Evolutionary conservation across 1,284 basidiomycete genomes (phyloP).

Genomic region (Ustilago nuda): DNA sequence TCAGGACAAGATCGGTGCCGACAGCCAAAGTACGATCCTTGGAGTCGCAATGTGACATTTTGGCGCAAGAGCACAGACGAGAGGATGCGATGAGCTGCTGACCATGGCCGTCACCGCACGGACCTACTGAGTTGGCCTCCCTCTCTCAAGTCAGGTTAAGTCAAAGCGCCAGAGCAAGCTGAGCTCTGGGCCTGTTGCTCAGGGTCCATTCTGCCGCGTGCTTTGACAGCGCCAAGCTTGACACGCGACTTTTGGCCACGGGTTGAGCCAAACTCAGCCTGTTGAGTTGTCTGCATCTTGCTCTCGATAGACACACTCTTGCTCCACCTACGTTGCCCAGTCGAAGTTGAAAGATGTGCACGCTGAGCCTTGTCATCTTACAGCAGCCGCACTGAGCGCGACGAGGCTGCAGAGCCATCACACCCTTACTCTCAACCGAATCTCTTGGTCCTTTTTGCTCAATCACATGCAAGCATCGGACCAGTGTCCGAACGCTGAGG

Average conservation of each 20-base stretch:
- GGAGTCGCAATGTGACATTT: conserved; percentile 6
- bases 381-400: background rate
- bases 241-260: background rate
- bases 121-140: background rate
- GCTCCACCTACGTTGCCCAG: background rate
- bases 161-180: background rate
- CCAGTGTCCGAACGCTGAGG: background rate
- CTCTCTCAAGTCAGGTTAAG: no score
- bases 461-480: conserved; percentile 5
- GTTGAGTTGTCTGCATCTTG: background rate
- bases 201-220: background rate
- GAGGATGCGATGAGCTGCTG: no score
- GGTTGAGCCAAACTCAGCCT: background rate
- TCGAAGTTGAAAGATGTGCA: background rate
- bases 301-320: background rate
- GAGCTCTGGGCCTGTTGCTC: background rate
- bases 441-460: background rate
- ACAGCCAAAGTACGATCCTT: background rate
- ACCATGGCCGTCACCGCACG: background rate
- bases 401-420: background rate
- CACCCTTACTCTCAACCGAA: background rate
- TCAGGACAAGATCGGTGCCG: background rate
- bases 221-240: background rate
- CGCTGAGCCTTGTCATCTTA: background rate
- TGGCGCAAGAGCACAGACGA: background rate